Evolutionary conservation across 345 rosid genomes (phyloP), one percentile per base, ranked within the genome.

Genomic region (Eucalyptus paniculata): DNA sequence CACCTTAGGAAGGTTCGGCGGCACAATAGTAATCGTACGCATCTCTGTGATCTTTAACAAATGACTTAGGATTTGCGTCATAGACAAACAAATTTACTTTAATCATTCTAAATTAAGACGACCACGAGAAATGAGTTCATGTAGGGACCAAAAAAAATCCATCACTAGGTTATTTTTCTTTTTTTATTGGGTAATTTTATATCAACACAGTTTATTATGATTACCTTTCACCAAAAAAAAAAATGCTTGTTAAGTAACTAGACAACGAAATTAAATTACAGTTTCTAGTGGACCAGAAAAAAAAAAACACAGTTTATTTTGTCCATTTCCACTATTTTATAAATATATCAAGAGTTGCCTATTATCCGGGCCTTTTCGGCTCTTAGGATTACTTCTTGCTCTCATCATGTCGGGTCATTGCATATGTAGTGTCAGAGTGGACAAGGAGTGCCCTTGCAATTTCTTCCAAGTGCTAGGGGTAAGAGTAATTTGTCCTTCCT

Each of bases 351-450:
- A 1, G 9, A 77, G 3, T 40, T 40, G 26, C 9, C 5, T 2
- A 0, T 19, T 40, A 14, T 77, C 3, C 2, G 5, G 14, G 26
- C 4, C 14, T 72, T 37, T 72, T 5, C 3, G 4, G 7, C 44
- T 34, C 13, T 34, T 72, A 21, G 14, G 5, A 40, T 77, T 21
- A 19, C 11, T 65, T 65, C 21, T 65, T 65, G 19, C 4, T 65
- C 40, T n/a, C 10, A 7, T n/a, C 9, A 6, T n/a, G 1, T 23
- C 1, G 3, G 83, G 47, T 37, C 47, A 7, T 21, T 6, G 9
- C 9, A 40, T 11, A 77, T 77, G 26, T 37, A 37, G 42, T 9
- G 23, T 67, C 19, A 17, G 24, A 16, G 24, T 56, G 30, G 21
- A 65, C 40, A 15, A 65, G 77, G 77, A 65, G 40, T n/a, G 77